These are phyloP conservation scores for Botrytis deweyae DNA, from an alignment of 2,329 filamentous ascomycete genomes.

Conservation along the genomic window DNA sequence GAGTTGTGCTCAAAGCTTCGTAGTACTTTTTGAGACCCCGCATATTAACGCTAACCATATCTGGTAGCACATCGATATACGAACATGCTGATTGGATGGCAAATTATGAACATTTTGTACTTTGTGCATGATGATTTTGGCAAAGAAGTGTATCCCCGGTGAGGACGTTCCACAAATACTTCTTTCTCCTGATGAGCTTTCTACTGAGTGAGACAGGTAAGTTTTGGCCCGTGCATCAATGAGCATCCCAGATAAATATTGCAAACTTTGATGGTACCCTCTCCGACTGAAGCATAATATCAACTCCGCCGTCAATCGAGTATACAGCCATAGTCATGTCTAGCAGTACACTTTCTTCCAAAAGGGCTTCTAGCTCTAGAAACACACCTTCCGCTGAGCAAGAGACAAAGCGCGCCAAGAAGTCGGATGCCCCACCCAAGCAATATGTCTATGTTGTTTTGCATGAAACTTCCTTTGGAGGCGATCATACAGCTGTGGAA, in stretches of 20 bases:
- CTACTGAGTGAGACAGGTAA: neutral
- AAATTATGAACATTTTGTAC: neutral
- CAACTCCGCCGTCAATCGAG: neutral
- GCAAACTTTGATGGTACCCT: neutral
- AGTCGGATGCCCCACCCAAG: neutral
- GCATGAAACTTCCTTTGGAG: neutral
- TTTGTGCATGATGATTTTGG: neutral
- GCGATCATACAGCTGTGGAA: neutral
- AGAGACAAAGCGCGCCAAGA: neutral
- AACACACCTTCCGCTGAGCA: neutral
- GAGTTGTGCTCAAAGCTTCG: conserved; percentile 13
- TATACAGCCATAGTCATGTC: neutral
- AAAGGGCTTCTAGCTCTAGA: neutral
- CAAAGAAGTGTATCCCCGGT: neutral
- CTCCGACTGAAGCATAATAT: neutral
- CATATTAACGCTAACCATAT: neutral
- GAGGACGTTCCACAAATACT: neutral
- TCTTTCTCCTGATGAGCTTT: neutral
- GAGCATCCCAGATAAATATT: neutral
- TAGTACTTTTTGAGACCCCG: neutral
- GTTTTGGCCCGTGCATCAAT: neutral
- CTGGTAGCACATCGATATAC: neutral
- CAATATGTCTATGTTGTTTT: conserved; percentile 1
- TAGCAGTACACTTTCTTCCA: neutral
- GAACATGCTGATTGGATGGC: neutral